Evolutionary conservation across 768 basidiomycete genomes (phyloP).

Genomic region (Lentinula sp.): DNA sequence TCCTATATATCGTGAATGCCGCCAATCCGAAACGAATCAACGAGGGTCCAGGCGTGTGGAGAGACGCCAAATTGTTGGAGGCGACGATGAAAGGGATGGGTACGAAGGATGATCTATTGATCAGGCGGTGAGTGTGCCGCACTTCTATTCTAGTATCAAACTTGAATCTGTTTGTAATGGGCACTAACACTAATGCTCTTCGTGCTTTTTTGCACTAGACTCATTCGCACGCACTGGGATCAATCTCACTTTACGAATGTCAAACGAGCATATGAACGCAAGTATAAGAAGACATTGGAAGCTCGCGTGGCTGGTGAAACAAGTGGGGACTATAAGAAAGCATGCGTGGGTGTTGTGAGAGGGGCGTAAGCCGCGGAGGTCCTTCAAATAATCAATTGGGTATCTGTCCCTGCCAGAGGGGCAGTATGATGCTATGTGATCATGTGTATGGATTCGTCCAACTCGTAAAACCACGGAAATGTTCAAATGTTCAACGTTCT

Average conservation of each 20-base stretch:
- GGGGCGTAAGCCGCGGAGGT: background rate
- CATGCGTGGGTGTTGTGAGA: constrained; percentile 4
- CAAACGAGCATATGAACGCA: constrained; percentile 26
- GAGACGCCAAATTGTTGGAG: constrained; percentile 29
- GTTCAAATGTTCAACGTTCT: too few species aligned
- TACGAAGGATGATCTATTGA: constrained; percentile 31
- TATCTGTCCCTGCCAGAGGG: too few species aligned
- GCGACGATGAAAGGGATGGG: constrained; percentile 29
- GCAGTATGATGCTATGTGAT: too few species aligned
- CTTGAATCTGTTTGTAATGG: background rate
- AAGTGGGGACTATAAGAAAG: constrained; percentile 25
- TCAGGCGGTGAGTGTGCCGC: constrained; percentile 17
- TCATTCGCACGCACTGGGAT: constrained; percentile 32
- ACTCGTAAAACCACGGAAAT: too few species aligned
- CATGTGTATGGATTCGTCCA: too few species aligned
- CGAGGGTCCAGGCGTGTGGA: constrained; percentile 19
- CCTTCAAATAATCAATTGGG: too few species aligned
- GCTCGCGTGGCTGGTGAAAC: constrained; percentile 30
- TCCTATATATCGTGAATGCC: constrained; percentile 24
- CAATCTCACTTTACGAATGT: constrained; percentile 24
- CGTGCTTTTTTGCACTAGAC: background rate
- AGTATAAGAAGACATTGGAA: constrained; percentile 23
- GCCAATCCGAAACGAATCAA: constrained; percentile 22
- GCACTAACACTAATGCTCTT: background rate
- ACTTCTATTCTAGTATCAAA: background rate